Evolutionary conservation across 192 early-diverging fungal species (phyloP).

Genomic region (Entomortierella parvispora): DNA sequence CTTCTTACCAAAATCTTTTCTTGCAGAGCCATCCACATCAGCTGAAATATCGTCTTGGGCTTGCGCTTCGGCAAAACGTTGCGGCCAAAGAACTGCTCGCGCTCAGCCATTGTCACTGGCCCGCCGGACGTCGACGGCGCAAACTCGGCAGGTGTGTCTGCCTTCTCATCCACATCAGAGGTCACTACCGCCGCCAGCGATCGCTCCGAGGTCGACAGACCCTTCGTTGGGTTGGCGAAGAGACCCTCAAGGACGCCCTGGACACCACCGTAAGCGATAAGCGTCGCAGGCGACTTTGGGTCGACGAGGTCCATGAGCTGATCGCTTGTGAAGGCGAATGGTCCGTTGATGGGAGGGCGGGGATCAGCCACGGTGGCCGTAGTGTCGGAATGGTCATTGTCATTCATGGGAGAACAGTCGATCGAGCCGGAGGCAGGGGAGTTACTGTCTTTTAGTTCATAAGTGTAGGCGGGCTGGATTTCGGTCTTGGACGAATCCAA

Average conservation of each 20-base stretch:
- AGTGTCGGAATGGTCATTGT: constrained; percentile 13
- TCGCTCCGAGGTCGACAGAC: constrained; percentile 50
- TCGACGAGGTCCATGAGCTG: constrained; percentile 62
- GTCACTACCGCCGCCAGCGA: constrained; percentile 46
- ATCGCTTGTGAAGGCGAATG: constrained; percentile 59
- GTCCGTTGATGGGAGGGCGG: constrained; percentile 54
- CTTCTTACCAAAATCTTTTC: constrained; percentile 75
- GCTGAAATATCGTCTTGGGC: constrained; percentile 71
- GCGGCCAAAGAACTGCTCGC: constrained; percentile 66
- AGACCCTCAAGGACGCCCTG: constrained; percentile 58
- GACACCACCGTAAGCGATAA: constrained; percentile 57
- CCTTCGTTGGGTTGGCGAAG: constrained; percentile 53
- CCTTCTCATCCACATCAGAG: constrained; percentile 24
- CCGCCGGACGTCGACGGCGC: neutral
- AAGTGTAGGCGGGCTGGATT: neutral
- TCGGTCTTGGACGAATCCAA: constrained; percentile 2
- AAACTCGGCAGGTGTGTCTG: neutral
- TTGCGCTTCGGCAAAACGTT: constrained; percentile 77
- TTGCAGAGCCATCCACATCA: constrained; percentile 83
- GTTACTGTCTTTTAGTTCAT: neutral
- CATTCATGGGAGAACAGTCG: constrained; percentile 1
- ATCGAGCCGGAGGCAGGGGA: constrained; percentile 15
- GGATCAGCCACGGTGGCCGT: constrained; percentile 29
- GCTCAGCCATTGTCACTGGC: constrained; percentile 50
- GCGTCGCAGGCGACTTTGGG: constrained; percentile 59